Evolutionary conservation across 257 asterid species (phyloP).

Genomic region (Solanum corneliomulleri): DNA sequence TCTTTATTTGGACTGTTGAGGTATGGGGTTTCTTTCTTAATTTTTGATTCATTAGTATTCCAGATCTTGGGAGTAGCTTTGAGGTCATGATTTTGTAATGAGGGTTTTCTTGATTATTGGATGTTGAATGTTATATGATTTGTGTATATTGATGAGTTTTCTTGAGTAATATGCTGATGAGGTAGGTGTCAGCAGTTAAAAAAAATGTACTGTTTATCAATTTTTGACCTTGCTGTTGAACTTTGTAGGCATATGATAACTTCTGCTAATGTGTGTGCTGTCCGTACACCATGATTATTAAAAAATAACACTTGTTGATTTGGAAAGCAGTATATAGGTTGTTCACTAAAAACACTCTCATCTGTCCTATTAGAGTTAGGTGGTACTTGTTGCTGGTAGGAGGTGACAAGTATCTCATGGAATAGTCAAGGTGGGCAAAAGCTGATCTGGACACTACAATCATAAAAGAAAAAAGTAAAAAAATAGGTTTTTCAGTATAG

Average conservation of each 20-base stretch:
- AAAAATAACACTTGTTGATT: neutral
- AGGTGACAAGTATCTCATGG: neutral
- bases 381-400: neutral
- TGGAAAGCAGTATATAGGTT: neutral
- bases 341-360: neutral
- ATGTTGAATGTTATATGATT: neutral
- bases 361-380: neutral
- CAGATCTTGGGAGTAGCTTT: constrained; percentile 1
- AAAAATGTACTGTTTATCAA: neutral
- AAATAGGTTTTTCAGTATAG: neutral
- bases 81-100: neutral
- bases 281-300: neutral
- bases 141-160: neutral
- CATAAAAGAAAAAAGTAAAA: neutral
- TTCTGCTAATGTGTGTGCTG: neutral
- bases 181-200: neutral
- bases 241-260: neutral
- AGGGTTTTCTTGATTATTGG: neutral
- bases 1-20: constrained; percentile 92
- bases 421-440: neutral
- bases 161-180: neutral
- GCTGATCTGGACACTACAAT: neutral
- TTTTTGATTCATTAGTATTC: neutral
- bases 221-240: neutral
- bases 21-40: constrained; percentile 13